A percentile compares a stretch with the other conserved stretches of the same genome.
Evolutionary conservation across 345 rosid genomes (phyloP).

Genomic region (Theobroma cacao): DNA sequence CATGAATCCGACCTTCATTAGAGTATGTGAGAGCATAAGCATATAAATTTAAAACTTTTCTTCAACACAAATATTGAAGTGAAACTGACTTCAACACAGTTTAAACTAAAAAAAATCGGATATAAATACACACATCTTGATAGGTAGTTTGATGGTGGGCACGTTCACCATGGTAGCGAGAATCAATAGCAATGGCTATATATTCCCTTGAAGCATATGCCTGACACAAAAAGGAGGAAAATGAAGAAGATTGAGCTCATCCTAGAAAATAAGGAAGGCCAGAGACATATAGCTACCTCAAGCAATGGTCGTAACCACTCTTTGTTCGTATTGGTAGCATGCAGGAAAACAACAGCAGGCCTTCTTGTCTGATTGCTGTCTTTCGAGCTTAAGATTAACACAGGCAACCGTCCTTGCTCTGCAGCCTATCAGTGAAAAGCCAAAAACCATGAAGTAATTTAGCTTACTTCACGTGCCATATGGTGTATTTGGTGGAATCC

Average conservation of each 20-base stretch:
- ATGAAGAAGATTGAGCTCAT: neutral
- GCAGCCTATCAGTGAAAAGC: slow-evolving; percentile 54
- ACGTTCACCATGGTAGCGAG: slow-evolving; percentile 93
- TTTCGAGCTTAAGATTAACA: slow-evolving; percentile 68
- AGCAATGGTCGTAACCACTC: slow-evolving; percentile 86
- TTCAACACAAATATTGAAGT: neutral
- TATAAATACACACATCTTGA: slow-evolving; percentile 42
- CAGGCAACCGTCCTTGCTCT: slow-evolving; percentile 73
- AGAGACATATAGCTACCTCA: slow-evolving; percentile 40
- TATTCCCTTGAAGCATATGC: slow-evolving; percentile 92
- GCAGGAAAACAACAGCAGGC: slow-evolving; percentile 84
- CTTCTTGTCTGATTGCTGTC: slow-evolving; percentile 33
- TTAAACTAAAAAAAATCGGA: neutral
- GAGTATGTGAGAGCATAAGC: neutral
- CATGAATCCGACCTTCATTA: no score
- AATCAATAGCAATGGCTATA: slow-evolving; percentile 71
- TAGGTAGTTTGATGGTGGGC: slow-evolving; percentile 62
- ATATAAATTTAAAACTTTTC: neutral
- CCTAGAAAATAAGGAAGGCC: neutral
- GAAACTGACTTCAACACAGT: neutral
- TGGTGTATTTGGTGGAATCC: no score
- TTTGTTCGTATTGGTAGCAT: slow-evolving; percentile 64
- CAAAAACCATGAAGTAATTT: neutral
- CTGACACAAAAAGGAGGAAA: slow-evolving; percentile 29
- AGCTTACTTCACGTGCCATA: neutral